phyloP scores from a whole-genome alignment of 352 stramenopile genomes.

The Phytophthora ramorum region DNA sequence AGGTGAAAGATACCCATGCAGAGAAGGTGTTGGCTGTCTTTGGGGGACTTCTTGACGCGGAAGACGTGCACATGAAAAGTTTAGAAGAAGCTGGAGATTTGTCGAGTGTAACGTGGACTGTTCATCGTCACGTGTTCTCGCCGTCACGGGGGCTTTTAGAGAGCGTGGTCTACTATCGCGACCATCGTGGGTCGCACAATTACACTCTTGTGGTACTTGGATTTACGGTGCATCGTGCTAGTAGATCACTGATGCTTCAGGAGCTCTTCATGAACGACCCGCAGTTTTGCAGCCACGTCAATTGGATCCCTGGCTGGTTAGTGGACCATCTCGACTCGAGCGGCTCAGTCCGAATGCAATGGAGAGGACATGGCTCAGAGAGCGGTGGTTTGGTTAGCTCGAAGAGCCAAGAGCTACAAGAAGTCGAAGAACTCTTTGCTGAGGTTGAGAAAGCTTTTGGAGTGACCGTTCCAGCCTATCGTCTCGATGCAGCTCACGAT shows the following conservation, averaged over 20 bases:
- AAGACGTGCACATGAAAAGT: constrained; percentile 12
- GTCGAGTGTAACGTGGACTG: constrained; percentile 6
- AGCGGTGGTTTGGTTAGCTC: background rate
- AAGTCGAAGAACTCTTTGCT: constrained; percentile 22
- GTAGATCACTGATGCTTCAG: constrained; percentile 39
- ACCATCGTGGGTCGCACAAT: constrained; percentile 48
- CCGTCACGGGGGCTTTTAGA: constrained; percentile 61
- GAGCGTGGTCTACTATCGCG: constrained; percentile 68
- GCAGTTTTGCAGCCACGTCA: constrained; percentile 38
- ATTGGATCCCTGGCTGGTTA: constrained; percentile 64
- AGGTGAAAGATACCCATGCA: constrained; percentile 59
- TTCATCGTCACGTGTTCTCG: constrained; percentile 66
- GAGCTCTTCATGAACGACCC: constrained; percentile 45
- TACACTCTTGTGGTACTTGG: constrained; percentile 65
- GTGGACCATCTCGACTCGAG: constrained; percentile 50
- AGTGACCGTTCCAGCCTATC: constrained; percentile 14
- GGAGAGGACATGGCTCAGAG: background rate
- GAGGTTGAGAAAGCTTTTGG: constrained; percentile 33
- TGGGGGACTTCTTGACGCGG: constrained; percentile 43
- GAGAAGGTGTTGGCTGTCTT: constrained; percentile 57
- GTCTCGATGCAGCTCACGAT: background rate
- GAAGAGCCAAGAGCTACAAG: constrained; percentile 1
- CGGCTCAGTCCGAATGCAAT: constrained; percentile 26
- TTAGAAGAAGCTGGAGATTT: background rate
- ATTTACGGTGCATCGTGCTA: constrained; percentile 49